These are phyloP conservation scores for Jackrogersella minutella DNA, from an alignment of 495 filamentous ascomycete species.

Conservation along the genomic window DNA sequence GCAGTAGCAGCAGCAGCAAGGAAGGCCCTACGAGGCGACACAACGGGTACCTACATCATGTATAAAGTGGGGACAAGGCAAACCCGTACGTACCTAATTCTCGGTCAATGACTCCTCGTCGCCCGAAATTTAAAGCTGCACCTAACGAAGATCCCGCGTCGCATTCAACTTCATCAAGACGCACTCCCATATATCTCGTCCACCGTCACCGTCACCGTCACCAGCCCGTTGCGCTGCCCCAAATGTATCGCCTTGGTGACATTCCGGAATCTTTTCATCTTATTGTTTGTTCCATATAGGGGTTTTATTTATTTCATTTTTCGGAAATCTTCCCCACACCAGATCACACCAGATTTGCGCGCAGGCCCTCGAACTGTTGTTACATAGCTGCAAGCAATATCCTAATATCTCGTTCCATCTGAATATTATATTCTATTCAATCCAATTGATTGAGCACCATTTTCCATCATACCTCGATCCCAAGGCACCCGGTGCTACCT, in stretches of 20 bases:
- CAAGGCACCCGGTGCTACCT: not conserved
- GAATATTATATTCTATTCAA: not conserved
- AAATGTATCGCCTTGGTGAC: slow-evolving; percentile 22
- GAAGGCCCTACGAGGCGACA: not conserved
- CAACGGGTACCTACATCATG: slow-evolving; percentile 5
- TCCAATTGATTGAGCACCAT: not conserved
- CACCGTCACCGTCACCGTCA: slow-evolving; percentile 1
- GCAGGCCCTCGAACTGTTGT: too few relatives aligned
- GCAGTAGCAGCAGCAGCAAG: too few relatives aligned
- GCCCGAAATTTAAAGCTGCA: not conserved
- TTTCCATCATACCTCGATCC: not conserved
- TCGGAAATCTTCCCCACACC: not conserved
- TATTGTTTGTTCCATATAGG: slow-evolving; percentile 26
- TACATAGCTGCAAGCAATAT: not conserved
- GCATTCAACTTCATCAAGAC: slow-evolving; percentile 12
- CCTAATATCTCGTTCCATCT: not conserved
- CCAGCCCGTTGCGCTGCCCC: slow-evolving; percentile 16
- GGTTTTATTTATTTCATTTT: not conserved
- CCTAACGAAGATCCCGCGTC: slow-evolving; percentile 6
- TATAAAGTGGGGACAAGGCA: not conserved
- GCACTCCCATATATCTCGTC: not conserved
- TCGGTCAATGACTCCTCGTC: slow-evolving; percentile 11
- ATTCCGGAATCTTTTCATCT: not conserved
- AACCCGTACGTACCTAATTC: not conserved
- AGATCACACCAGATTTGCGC: too few relatives aligned